phyloP scores from a whole-genome alignment of 768 basidiomycete species.

The Amanita exitialis region DNA sequence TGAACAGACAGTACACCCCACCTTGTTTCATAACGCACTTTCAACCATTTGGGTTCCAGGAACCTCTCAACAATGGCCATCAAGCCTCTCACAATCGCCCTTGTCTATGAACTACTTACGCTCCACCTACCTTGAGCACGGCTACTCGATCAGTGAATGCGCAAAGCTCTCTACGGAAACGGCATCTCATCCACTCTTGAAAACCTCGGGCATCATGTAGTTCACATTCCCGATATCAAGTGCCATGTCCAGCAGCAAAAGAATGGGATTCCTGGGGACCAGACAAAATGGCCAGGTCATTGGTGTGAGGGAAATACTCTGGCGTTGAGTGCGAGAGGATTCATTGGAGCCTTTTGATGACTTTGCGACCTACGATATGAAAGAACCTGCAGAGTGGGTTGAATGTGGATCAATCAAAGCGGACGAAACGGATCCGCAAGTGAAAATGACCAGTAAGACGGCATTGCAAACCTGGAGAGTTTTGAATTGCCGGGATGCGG shows the following conservation, averaged over 20 bases:
- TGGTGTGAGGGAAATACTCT: constrained; percentile 7
- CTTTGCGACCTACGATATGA: not conserved
- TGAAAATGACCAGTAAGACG: constrained; percentile 11
- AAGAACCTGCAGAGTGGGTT: not conserved
- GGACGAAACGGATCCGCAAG: not conserved
- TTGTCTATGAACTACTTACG: not conserved
- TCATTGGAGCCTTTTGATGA: not conserved
- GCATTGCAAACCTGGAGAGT: not conserved
- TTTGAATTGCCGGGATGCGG: not conserved
- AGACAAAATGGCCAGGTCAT: constrained; percentile 11
- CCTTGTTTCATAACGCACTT: too few relatives aligned
- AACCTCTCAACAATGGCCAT: too few relatives aligned
- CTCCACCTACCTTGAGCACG: not conserved
- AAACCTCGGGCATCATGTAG: not conserved
- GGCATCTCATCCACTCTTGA: not conserved
- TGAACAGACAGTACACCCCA: too few relatives aligned
- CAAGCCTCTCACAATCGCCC: not conserved
- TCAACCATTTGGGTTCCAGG: too few relatives aligned
- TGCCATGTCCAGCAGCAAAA: not conserved
- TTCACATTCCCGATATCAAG: not conserved
- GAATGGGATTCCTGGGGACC: constrained; percentile 18
- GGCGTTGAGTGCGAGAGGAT: not conserved
- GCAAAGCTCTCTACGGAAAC: not conserved
- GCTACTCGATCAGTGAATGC: not conserved
- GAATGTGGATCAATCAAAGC: not conserved